Base-by-base conservation (phyloP, 352 stramenopile genomes). In the Thraustotheca clavata region DNA sequence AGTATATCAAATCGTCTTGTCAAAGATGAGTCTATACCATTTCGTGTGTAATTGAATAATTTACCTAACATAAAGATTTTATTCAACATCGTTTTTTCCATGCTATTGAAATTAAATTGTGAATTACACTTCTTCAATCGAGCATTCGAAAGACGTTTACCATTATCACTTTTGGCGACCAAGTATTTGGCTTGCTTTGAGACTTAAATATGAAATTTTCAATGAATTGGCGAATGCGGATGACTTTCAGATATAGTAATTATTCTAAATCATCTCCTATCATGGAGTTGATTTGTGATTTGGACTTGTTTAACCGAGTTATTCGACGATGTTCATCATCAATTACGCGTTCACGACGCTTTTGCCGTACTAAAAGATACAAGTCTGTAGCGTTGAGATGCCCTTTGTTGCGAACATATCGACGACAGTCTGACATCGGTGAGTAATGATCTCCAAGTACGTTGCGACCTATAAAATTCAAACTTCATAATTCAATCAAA, bases 1-100 rank as follows among this genome's bases (percentile, higher is more conserved):
- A 52, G 43, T 31, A 52, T 52, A 24, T 52, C 43, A 24, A 52
- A 52, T 31, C 43, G 43, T 11, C n/a, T 52, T 9, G 43, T 52
- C n/a, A 52, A 52, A 52, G 43, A 52, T 31, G 43, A 52, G 24
- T 14, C 43, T 7, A 24, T 47, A 24, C 4, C 39, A 24, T 24
- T 52, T 31, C 43, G 43, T 31, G 34, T 52, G 43, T 52, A 52
- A 52, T 24, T 31, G 7, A 3, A 9, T 52, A 24, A 26, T 3
- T 52, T 24, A 52, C 2, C 7, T 52, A 2, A 18, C 43, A 11
- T 52, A 24, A 2, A 31, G 31, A 52, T 9, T 52, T 50, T 14
- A 6, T 22, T 50, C n/a, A 31, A 9, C 43, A 31, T 20, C 43
- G 43, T 3, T 18, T 31, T 35, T 2, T 31, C 43, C 2, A 24